Base-by-base conservation (phyloP, 352 stramenopile species). In the Pythium pyrilobum region DNA sequence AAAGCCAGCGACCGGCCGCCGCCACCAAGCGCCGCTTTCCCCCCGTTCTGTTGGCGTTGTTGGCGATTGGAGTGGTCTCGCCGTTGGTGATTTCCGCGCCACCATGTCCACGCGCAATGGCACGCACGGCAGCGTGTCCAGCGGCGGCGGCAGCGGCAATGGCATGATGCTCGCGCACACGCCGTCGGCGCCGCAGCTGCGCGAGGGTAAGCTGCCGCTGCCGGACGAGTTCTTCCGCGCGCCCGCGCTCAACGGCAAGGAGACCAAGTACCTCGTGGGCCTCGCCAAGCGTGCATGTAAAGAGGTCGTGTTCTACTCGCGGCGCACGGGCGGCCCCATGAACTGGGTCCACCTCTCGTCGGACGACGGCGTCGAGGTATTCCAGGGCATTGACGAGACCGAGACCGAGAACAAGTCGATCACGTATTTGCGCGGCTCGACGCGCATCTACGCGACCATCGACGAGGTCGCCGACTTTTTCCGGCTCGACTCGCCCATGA, bases 381-480 rank as follows among this genome's bases (percentile, higher is more conserved):
- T 76, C 59, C 78, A 88, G 46, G 83, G 83, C 28, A 67, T 89
- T 1, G 75, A 90, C 54, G 73, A 69, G 38, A 74, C 55, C 23
- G 47, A 54, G 6, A 13, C 40, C 55, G 43, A 31, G 2, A 48
- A 40, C 11, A 73, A 75, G 10, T 60, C 64, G 31, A 71, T 91
- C 28, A 91, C 75, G 50, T 91, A 89, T 38, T 44, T 93, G 43
- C 67, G 77, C 29, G 82, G 77, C 27, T 65, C 76, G 15, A 88
- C 74, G 23, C 74, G 73, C 23, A 86, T 93, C 33, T 79, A 82
- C 57, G 82, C 80, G n/a, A 81, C 72, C 25, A 72, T 93, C 33
- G 82, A 89, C 54, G 78, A 93, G 29, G 73, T 93, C 15, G 78
- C 80, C 24, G 77, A 88, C 33, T 91, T 93, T 66, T 91, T 93